phyloP scores from a whole-genome alignment of 106 monocot genomes.

The Chionographis japonica region DNA sequence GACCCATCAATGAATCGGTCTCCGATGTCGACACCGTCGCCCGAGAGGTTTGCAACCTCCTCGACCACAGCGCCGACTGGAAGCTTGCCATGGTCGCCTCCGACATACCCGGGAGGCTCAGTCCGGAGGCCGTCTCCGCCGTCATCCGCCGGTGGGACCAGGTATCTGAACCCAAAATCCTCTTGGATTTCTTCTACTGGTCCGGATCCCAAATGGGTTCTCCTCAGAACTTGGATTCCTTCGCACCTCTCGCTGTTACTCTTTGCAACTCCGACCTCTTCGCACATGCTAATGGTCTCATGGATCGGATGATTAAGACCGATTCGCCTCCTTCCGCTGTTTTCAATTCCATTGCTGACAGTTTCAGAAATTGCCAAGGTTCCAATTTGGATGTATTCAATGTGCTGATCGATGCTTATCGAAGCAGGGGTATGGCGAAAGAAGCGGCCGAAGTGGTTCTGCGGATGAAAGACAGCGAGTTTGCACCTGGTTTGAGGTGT shows the following conservation, averaged over 20 bases:
- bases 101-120: constrained; percentile 18
- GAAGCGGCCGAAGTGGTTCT: constrained; percentile 49
- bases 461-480: constrained; percentile 38
- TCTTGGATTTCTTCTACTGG: constrained; percentile 74
- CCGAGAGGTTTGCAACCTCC: constrained; percentile 19
- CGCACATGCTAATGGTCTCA: constrained; percentile 34
- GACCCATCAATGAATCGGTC: not conserved
- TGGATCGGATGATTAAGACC: constrained; percentile 47
- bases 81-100: constrained; percentile 22
- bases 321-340: constrained; percentile 21
- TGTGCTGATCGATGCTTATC: constrained; percentile 54
- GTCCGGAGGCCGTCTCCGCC: constrained; percentile 22
- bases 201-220: constrained; percentile 27
- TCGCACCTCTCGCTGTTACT: constrained; percentile 36
- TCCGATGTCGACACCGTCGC: constrained; percentile 7
- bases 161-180: constrained; percentile 19
- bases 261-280: constrained; percentile 43
- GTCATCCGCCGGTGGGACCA: constrained; percentile 10
- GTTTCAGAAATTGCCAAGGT: not conserved
- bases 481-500: constrained; percentile 53
- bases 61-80: constrained; percentile 21
- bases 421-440: constrained; percentile 48
- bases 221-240: constrained; percentile 38
- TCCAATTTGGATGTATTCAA: constrained; percentile 40
- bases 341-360: constrained; percentile 20